Evolutionary conservation across 495 filamentous ascomycete genomes (phyloP), one percentile per base, ranked within the genome.

Genomic region (Trypethelium eluteriae): DNA sequence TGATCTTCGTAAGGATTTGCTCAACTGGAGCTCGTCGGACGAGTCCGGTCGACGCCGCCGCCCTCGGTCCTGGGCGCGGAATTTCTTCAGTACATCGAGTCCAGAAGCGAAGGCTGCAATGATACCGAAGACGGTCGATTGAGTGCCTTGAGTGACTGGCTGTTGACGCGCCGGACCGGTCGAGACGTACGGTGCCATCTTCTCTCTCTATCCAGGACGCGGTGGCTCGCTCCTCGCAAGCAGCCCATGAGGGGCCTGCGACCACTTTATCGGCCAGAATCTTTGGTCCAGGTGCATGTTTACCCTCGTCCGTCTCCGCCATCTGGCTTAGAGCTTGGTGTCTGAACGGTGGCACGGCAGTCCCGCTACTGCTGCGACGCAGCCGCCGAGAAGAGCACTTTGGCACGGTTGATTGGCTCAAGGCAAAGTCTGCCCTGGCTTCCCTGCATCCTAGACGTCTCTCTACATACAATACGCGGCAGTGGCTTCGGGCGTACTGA

Each of bases 1-100:
- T 2, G 74, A 75, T 62, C 62, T 62, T 62, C 73, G 62, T 10
- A 78, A 64, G 18, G 73, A 74, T 39, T 70, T 70, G 10, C 64
- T 68, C 39, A 78, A 64, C 36, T 71, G 68, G 38, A 74, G 34
- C 66, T 78, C 71, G 12, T 62, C 67, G 7, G 66, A n/a, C 46
- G 59, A n/a, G 39, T 10, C 38, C 62, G 62, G 25, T 38, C 53
- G 39, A 12, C 64, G 66, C 62, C 72, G 71, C 39, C 63, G 66
- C 14, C 57, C 62, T 34, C 67, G 49, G 35, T 63, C 67, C 41
- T 39, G 36, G 36, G 66, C 57, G 7, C 41, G 56, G 2, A 73
- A 63, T 63, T 71, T 67, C 67, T 69, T 73, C 64, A 73, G 68
- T 3, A 73, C 64, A 64, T 73, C 71, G 2, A 73, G 71, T 10